phyloP scores from a whole-genome alignment of 163 green algal species.

The Chloromonas sp. region DNA sequence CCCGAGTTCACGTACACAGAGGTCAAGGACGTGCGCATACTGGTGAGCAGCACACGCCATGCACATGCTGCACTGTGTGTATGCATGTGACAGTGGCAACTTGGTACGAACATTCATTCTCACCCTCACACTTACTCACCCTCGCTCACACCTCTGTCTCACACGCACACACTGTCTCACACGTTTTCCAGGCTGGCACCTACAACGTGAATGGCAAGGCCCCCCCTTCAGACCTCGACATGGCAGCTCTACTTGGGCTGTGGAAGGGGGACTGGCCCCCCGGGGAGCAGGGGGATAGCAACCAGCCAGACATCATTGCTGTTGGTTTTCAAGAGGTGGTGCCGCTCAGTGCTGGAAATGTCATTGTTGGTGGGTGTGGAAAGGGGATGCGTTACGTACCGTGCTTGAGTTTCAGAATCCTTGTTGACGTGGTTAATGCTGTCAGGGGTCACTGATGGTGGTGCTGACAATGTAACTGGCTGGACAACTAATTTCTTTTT shows the following conservation, averaged over 20 bases:
- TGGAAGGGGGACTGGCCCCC: neutral
- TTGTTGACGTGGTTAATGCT: neutral
- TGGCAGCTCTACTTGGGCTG: conserved; percentile 42
- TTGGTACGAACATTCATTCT: too few relatives aligned
- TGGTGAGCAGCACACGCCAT: neutral
- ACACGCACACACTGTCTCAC: too few relatives aligned
- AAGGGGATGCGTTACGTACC: too few relatives aligned
- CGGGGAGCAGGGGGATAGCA: neutral
- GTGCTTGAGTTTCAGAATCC: neutral
- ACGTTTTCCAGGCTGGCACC: conserved; percentile 35
- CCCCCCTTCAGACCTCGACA: conserved; percentile 37
- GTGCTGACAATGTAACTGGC: neutral
- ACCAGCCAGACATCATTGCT: conserved; percentile 47
- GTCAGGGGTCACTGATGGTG: neutral
- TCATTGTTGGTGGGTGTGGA: conserved; percentile 53
- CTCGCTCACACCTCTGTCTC: too few relatives aligned
- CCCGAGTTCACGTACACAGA: neutral
- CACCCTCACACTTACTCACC: too few relatives aligned
- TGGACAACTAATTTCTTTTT: too few relatives aligned
- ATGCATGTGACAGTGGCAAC: too few relatives aligned
- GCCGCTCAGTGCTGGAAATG: conserved; percentile 69
- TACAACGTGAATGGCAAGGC: conserved; percentile 69
- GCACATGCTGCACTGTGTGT: too few relatives aligned
- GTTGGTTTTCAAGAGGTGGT: conserved; percentile 79
- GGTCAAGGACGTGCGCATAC: neutral